Conservation (phyloP, 257 asterid species). For the Rhazya stricta region DNA sequence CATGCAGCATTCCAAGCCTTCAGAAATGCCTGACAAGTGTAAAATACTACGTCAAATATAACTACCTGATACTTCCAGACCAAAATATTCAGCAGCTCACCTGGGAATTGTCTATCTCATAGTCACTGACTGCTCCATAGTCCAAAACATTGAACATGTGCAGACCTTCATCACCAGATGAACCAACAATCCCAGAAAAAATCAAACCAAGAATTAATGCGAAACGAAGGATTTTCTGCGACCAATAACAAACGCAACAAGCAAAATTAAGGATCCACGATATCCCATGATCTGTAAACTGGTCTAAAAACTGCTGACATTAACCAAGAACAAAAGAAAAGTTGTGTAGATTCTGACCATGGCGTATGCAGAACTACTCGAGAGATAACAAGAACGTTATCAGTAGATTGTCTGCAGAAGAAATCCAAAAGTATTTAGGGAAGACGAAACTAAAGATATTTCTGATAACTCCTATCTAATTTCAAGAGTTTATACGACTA, state of each 20-base stretch:
- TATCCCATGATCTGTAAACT: not conserved
- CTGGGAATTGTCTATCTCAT: conserved; percentile 41
- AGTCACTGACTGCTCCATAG: conserved; percentile 49
- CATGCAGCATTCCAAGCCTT: conserved; percentile 73
- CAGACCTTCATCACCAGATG: conserved; percentile 9
- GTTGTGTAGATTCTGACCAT: conserved; percentile 23
- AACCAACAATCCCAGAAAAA: conserved; percentile 14
- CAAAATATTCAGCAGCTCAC: conserved; percentile 22
- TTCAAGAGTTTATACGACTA: not conserved
- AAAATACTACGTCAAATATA: not conserved
- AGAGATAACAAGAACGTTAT: conserved; percentile 12
- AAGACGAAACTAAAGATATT: conserved; percentile 1
- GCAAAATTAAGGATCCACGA: not conserved
- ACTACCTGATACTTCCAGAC: not conserved
- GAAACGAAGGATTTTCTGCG: conserved; percentile 30
- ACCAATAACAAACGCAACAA: not conserved
- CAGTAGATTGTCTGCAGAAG: conserved; percentile 14
- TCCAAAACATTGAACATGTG: conserved; percentile 39
- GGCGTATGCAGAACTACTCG: conserved; percentile 12
- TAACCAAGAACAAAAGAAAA: not conserved
- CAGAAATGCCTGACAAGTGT: conserved; percentile 44
- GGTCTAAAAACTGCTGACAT: not conserved
- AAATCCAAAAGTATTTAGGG: not conserved
- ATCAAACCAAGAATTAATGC: conserved; percentile 28
- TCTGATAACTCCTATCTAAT: not conserved